Evolutionary conservation across 345 rosid genomes (phyloP).

Genomic region (Zanthoxylum bungeanum): DNA sequence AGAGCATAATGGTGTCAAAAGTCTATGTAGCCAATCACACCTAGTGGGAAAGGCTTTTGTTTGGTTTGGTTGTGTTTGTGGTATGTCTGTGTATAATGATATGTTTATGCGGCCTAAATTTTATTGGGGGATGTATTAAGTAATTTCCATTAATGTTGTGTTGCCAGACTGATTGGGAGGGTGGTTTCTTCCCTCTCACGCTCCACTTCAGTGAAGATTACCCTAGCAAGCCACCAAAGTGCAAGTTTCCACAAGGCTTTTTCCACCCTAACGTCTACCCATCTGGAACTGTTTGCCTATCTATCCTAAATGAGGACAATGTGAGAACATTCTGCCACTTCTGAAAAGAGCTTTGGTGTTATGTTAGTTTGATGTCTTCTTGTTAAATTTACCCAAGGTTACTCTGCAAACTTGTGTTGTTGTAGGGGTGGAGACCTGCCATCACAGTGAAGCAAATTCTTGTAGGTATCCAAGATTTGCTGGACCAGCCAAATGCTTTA

Average conservation of each 20-base stretch:
- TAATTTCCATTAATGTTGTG: constrained; percentile 1
- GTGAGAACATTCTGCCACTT: constrained; percentile 38
- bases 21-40: too few species aligned
- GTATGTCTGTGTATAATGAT: not conserved
- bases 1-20: too few species aligned
- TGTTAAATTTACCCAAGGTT: not conserved
- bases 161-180: constrained; percentile 90
- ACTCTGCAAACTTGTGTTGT: not conserved
- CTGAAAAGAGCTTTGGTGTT: not conserved
- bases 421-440: constrained; percentile 93
- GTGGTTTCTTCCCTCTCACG: constrained; percentile 75
- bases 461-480: constrained; percentile 85
- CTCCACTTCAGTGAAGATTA: constrained; percentile 83
- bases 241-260: constrained; percentile 79
- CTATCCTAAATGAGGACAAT: constrained; percentile 82
- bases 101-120: not conserved
- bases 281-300: constrained; percentile 88
- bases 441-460: constrained; percentile 90
- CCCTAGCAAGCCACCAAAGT: constrained; percentile 92
- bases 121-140: not conserved
- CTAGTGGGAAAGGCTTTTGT: too few species aligned
- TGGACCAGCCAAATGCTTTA: constrained; percentile 80
- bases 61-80: too few species aligned
- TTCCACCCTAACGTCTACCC: constrained; percentile 94
- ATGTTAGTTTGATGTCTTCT: not conserved